Base-by-base conservation (phyloP, 352 stramenopile genomes). In the Phytophthora pinifolia region DNA sequence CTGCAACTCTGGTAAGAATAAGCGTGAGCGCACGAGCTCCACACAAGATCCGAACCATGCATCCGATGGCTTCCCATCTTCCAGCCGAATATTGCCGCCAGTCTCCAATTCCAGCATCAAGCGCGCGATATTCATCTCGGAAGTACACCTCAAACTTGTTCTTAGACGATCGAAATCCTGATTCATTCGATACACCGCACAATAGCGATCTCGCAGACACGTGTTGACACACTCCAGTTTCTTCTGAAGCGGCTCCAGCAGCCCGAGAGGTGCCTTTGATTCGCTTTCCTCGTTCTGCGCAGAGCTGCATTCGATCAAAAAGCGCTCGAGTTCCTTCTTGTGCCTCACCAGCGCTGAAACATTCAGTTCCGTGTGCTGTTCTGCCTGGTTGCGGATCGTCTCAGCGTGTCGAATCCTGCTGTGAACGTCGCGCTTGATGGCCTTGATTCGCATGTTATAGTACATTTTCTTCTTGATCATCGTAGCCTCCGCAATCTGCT, bases 391-490 rank as follows among this genome's bases (percentile, higher is more conserved):
- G 7, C 76, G 73, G 18, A 84, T 71, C 10, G 50, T 56, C 9
- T 89, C 63, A 9, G 69, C 57, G 32, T 81, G 72, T 42, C 75
- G 57, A 50, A 89, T 72, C 53, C 72, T 51, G 46, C 71, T 55
- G 56, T 89, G 58, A 14, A 87, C 74, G 33, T 97, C 85, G 9
- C 86, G 61, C 44, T 96, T 94, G 47, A 97, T 91, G 8, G 77
- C 81, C 29, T 96, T 94, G 50, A 96, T 97, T 9, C 88, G 79
- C 88, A 97, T 97, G 70, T 97, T 97, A 68, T 97, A 97, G 72
- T 97, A 97, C 84, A 97, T 97, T 54, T 88, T 93, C 72, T 97
- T 97, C 68, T 97, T 97, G 53, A 96, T 80, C 80, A 96, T 96
- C 0, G 91, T 97, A 9, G 84, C 76, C 25, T 97, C 86, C 1